Conservation (phyloP, 257 asterid genomes). For the Lavandula angustifolia region DNA sequence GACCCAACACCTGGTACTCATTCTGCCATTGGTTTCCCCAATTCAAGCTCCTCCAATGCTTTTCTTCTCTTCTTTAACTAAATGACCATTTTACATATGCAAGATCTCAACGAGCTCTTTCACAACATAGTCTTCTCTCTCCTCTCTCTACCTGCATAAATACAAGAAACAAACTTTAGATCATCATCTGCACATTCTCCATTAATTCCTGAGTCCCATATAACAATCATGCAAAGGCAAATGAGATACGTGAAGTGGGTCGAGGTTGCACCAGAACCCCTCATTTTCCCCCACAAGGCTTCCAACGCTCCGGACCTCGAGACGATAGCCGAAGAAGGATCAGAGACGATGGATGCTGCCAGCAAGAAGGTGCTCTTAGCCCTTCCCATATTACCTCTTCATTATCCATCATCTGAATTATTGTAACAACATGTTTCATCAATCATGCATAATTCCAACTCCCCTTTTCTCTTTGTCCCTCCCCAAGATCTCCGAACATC, state of each 20-base stretch:
- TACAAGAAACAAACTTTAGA: slow-evolving; percentile 3
- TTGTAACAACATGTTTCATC: slow-evolving; percentile 21
- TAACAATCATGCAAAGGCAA: slow-evolving; percentile 44
- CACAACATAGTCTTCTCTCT: slow-evolving; percentile 17
- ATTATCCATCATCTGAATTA: slow-evolving; percentile 34
- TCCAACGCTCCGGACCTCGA: slow-evolving; percentile 55
- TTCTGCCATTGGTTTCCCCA: slow-evolving; percentile 29
- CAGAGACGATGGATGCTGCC: slow-evolving; percentile 30
- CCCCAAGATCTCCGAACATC: slow-evolving; percentile 19
- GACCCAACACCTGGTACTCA: slow-evolving; percentile 28
- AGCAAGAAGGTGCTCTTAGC: slow-evolving; percentile 37
- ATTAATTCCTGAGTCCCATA: not conserved
- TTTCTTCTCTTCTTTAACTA: slow-evolving; percentile 26
- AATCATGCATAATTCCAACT: slow-evolving; percentile 16
- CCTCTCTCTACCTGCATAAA: slow-evolving; percentile 22
- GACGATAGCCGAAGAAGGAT: slow-evolving; percentile 56
- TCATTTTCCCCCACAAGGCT: slow-evolving; percentile 42
- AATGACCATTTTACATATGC: slow-evolving; percentile 25
- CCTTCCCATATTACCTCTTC: slow-evolving; percentile 42
- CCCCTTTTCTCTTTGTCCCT: slow-evolving; percentile 22
- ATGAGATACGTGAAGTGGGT: slow-evolving; percentile 43
- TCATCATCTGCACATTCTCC: slow-evolving; percentile 15
- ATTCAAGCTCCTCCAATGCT: slow-evolving; percentile 30
- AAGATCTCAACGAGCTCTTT: slow-evolving; percentile 9
- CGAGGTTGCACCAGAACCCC: slow-evolving; percentile 60